These are phyloP conservation scores for Corrigiola litoralis DNA, from an alignment of 179 eudicot genomes.

Conservation along the genomic window DNA sequence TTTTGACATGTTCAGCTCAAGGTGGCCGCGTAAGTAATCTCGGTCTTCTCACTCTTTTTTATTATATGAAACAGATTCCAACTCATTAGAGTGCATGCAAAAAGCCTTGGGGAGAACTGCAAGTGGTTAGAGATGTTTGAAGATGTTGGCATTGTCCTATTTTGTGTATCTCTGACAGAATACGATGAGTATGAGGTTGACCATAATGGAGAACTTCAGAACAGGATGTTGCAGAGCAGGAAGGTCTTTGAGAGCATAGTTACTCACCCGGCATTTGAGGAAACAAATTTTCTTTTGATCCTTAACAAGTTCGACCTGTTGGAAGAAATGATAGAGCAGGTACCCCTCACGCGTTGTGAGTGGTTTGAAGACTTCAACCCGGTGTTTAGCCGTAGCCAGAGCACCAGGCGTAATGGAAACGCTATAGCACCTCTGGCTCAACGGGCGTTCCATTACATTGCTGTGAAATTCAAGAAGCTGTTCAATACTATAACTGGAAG, in stretches of 20 bases:
- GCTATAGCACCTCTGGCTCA: constrained; percentile 34
- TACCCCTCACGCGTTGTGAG: constrained; percentile 45
- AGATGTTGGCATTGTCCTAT: constrained; percentile 39
- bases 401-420: constrained; percentile 13
- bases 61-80: constrained; percentile 43
- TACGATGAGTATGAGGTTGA: constrained; percentile 43
- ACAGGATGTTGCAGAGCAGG: constrained; percentile 63
- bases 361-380: constrained; percentile 67
- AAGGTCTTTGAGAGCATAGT: constrained; percentile 45
- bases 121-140: constrained; percentile 76
- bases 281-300: constrained; percentile 44
- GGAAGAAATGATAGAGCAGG: constrained; percentile 49
- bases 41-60: background rate
- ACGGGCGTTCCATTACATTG: constrained; percentile 56
- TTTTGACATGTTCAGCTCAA: background rate
- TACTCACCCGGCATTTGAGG: constrained; percentile 40
- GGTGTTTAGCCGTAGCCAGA: constrained; percentile 36
- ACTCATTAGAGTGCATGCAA: constrained; percentile 41
- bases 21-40: background rate
- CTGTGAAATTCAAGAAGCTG: constrained; percentile 49
- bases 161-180: constrained; percentile 53
- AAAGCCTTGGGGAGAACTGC: constrained; percentile 48
- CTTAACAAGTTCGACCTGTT: constrained; percentile 57
- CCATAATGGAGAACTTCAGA: constrained; percentile 29
- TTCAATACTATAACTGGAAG: constrained; percentile 43